Evolutionary conservation across 1,139 yeast genomes (phyloP), one percentile per base, ranked within the genome.

Genomic region (Nematodospora anomalae): DNA sequence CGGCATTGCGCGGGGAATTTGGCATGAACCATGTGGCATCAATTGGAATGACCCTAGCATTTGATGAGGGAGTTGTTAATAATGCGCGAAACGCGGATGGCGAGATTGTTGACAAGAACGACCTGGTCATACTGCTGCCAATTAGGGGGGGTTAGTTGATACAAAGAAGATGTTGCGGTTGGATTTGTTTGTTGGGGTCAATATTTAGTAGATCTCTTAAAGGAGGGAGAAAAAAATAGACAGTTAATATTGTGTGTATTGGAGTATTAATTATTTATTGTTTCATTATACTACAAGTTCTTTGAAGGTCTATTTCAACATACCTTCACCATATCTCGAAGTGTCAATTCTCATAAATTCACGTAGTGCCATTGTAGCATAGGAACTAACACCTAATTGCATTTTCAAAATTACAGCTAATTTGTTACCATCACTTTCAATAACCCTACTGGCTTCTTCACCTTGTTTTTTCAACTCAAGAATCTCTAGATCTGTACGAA

Each of bases 1-100:
- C 62, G 2, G 83, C 94, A 47, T 76, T 70, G 35, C 76, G 68
- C 8, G 83, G 79, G 30, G 64, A 67, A 53, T 81, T 83, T 30
- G 97, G 96, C 79, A 90, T 73, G 58, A 79, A 88, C 97, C 97
- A 92, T 0, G 97, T 82, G 4, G 95, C 81, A 57, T 92, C 98
- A 16, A 92, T 66, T 1, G 95, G 84, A 8, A 85, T 61, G 9
- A 83, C 73, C 28, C 22, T 33, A n/a, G 36, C n/a, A 8, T 33
- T 12, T 7, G 14, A 11, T 25, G 27, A 25, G 4, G 4, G 6
- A 6, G 21, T 18, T 18, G 21, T 6, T 21, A 14, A 3, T 6
- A 28, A 18, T 6, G 31, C 23, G 10, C 31, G 8, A 21, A 15
- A 28, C 16, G 31, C 31, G 3, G 11, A 9, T 2, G 31, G 31